Evolutionary conservation across 345 rosid species (phyloP), one percentile per base, ranked within the genome.

Genomic region (Hibiscus syriacus): DNA sequence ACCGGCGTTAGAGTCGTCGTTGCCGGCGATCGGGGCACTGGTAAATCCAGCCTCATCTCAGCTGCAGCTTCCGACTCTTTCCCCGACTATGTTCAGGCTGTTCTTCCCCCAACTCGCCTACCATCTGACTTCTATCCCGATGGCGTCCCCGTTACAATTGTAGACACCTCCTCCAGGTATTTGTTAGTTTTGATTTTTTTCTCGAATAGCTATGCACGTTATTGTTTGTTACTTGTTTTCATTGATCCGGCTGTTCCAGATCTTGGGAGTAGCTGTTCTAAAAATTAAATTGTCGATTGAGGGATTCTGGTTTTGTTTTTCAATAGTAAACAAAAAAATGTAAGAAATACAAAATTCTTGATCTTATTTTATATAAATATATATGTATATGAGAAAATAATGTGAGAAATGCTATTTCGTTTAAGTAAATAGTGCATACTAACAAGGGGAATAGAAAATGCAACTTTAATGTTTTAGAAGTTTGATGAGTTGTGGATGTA

Each of bases 71-170:
- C 82, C 66, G 97, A 83, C 20, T 76, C 87, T 16, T 84, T 82
- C 72, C 89, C 92, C 0, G 92, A 88, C 48, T 81, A 76, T 63
- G 86, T 86, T 49, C 84, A 86, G 10, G 78, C 71, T 11, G 85
- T 85, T 27, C 92, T 85, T 11, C 83, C 85, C 32, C 92, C 92
- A 7, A 86, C 82, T 68, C 85, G 89, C 53, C 94, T 90, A 34
- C 95, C 97, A 14, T 78, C 87, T 27, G 86, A 88, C 72, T 78
- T 79, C 66, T 88, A 76, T 64, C 90, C 97, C 58, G 95, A 88
- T 80, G 79, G 62, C 59, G 77, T 90, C 46, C 92, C 97, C 36
- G 77, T 88, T 78, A 90, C 90, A 67, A 82, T 90, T 84, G 74
- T 90, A 72, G 97, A 90, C 60, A 88, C 90, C 80, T 86, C 94